Evolutionary conservation across 2,329 filamentous ascomycete genomes (phyloP), one percentile per base, ranked within the genome.

Genomic region (Aspergillus proliferans): DNA sequence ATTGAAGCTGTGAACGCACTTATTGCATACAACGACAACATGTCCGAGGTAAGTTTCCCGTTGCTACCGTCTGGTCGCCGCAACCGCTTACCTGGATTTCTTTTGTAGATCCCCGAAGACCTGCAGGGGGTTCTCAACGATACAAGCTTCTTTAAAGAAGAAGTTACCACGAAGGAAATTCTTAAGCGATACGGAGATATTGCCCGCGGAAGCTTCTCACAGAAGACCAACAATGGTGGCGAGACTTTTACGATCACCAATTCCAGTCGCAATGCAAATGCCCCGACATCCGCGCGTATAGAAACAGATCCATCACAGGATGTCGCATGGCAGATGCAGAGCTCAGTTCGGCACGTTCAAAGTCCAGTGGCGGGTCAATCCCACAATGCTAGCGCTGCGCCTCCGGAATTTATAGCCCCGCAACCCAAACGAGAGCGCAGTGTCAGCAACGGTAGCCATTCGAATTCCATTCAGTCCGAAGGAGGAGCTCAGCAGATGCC

Each of bases 101-200:
- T 47, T 52, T 39, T 33, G 33, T 36, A 97, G 93, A 90, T 98
- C 43, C 93, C 93, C 0, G 89, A 94, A 65, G 91, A 97, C 64
- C 80, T 98, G 22, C 84, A 91, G 61, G 85, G 87, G 47, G 84
- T 96, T 46, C 77, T 97, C 22, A 88, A 85, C 64, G 92, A 98
- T 67, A 85, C 85, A 4, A 80, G 81, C 19, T 81, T 95, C 46
- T 92, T 94, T 70, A 88, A 85, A 65, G 86, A 83, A 62, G 92
- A 98, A 52, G 85, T 96, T 53, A 96, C 92, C 1, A 95, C 91
- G 5, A 98, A 98, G 69, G 93, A 98, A 63, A 97, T 98, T 47
- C 78, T 98, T 46, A 95, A 92, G 67, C 84, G 89, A 49, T 96
- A 94, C 70, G 90, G 90, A 45, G 88, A 95, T 63, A 85, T 93